Base-by-base conservation (phyloP, 2,329 filamentous ascomycete species). In the Fusarium sp. region DNA sequence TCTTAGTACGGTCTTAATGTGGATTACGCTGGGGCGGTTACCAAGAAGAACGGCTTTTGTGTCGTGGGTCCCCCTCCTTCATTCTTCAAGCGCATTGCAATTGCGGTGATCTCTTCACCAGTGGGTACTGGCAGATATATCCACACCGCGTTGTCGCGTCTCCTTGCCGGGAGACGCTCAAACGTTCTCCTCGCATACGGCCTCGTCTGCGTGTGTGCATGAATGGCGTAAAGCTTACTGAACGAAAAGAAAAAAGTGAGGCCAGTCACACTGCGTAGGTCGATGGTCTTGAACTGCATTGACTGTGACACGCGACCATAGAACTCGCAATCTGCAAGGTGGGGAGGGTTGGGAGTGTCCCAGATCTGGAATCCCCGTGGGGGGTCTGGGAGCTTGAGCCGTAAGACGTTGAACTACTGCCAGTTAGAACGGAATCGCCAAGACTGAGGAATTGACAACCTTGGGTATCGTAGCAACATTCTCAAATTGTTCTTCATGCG, bases 221-320 rank as follows among this genome's bases (percentile, higher is more conserved):
- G 62, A n/a, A 65, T 26, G 6, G 53, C 60, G 11, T 65, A 65
- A 4, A 65, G 61, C 39, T 64, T 60, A 10, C 62, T 65, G 7
- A 59, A 46, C 2, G 53, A 46, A 54, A 59, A 65, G 34, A 65
- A 60, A 10, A 65, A 65, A 5, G 60, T 65, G n/a, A 65, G 53
- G 28, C 62, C 62, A 5, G 36, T 60, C 33, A 26, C 62, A 46
- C 40, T 9, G 33, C 52, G 18, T n/a, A 65, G 5, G 34, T 65
- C 15, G 31, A 64, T 34, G 24, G 31, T 65, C 14, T 24, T 65
- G 15, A 65, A 58, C 14, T 65, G 60, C 31, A 53, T 53, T 5
- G 46, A 48, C 17, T 31, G 31, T 60, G 53, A 48, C 17, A 65
- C 53, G 1, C 62, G 62, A 4, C 62, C 62, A 6, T 53, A 48